Evolutionary conservation across 139 green algal genomes (phyloP).

Genomic region (Chlamydomonas sp.): DNA sequence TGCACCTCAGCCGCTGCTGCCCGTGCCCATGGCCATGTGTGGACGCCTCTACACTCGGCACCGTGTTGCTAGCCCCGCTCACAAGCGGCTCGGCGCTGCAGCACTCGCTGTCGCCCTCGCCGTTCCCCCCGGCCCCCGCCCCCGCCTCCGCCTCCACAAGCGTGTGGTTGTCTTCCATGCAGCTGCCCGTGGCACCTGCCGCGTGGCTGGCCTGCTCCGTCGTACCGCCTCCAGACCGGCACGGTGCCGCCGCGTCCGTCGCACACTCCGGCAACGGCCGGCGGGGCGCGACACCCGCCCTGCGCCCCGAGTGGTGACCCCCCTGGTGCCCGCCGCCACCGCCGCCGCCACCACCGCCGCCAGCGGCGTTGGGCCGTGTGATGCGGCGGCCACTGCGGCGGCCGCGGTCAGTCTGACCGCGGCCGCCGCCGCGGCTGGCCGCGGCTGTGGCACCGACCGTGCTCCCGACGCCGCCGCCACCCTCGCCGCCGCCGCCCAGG

Average conservation of each 20-base stretch:
- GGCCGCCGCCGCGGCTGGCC: too few relatives aligned
- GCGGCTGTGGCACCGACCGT: too few relatives aligned
- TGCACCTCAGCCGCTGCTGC: not conserved
- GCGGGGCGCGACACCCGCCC: not conserved
- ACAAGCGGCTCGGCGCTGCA: slow-evolving; percentile 31
- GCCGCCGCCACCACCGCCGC: not conserved
- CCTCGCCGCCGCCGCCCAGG: too few relatives aligned
- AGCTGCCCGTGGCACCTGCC: slow-evolving; percentile 3
- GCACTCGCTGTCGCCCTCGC: slow-evolving; percentile 26
- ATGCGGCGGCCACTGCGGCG: too few relatives aligned
- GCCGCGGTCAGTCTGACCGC: not conserved
- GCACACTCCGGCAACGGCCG: slow-evolving; percentile 13
- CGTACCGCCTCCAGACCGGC: slow-evolving; percentile 17
- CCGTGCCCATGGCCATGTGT: slow-evolving; percentile 2
- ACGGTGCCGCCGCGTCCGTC: slow-evolving; percentile 7
- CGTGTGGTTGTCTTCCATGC: slow-evolving; percentile 45
- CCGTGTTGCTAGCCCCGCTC: slow-evolving; percentile 32
- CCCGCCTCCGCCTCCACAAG: slow-evolving; percentile 29
- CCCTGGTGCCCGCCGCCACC: too few relatives aligned
- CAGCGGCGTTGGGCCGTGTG: not conserved
- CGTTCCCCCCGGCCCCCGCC: not conserved
- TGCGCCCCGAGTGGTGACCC: not conserved
- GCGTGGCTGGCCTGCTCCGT: slow-evolving; percentile 26
- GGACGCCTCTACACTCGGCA: slow-evolving; percentile 29
- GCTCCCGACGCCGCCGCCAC: too few relatives aligned